Conservation (phyloP, 768 basidiomycete genomes). For the Xanthoconium stramineum region DNA sequence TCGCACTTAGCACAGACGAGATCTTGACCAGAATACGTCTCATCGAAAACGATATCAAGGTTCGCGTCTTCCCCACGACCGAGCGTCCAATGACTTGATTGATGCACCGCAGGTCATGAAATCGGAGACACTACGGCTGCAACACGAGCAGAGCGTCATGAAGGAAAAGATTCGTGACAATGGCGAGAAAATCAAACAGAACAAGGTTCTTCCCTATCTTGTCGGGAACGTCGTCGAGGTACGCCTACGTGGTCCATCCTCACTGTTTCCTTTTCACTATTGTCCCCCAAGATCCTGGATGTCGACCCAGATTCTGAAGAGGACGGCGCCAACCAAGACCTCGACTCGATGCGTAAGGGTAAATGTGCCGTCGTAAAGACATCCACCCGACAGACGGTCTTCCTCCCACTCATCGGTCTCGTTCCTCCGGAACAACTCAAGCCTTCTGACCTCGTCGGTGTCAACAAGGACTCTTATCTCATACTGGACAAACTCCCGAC, state of each 20-base stretch:
- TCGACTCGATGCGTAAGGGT: constrained; percentile 94
- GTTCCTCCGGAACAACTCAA: constrained; percentile 88
- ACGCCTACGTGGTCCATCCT: neutral
- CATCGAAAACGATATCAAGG: constrained; percentile 97
- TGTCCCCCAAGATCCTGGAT: constrained; percentile 70
- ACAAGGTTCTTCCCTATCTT: constrained; percentile 96
- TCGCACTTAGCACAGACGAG: constrained; percentile 76
- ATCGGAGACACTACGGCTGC: constrained; percentile 86
- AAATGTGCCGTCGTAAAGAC: constrained; percentile 99
- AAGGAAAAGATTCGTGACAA: constrained; percentile 99
- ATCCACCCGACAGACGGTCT: constrained; percentile 96
- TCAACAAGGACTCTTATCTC: constrained; percentile 99
- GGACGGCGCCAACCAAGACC: constrained; percentile 92
- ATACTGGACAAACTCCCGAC: constrained; percentile 93
- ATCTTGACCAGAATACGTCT: constrained; percentile 85
- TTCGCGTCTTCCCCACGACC: constrained; percentile 27
- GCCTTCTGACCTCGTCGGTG: constrained; percentile 94
- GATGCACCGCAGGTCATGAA: constrained; percentile 78
- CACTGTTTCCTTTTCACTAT: constrained; percentile 3
- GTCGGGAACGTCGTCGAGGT: constrained; percentile 98
- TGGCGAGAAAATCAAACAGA: constrained; percentile 98
- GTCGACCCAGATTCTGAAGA: constrained; percentile 92
- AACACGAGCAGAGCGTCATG: constrained; percentile 95
- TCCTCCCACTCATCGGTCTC: constrained; percentile 96
- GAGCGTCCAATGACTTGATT: neutral